Percentiles rank a stretch among this genome's conserved stretches.
Evolutionary conservation across 441 rosid genomes (phyloP).

Genomic region (Omphalea diandra): DNA sequence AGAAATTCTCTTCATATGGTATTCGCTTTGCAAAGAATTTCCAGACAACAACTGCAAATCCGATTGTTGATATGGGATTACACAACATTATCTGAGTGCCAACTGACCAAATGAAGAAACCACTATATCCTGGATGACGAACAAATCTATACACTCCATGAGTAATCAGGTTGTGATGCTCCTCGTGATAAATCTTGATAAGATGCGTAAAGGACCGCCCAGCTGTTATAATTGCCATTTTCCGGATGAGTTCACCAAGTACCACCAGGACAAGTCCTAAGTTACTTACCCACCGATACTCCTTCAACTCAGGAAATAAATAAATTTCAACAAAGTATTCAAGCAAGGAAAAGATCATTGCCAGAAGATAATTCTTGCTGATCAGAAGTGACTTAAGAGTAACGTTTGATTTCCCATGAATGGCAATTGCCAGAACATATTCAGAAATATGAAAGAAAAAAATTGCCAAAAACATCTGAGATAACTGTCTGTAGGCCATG

Average conservation of each 20-base stretch:
- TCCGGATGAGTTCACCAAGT: conserved; percentile 58
- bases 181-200: conserved; percentile 54
- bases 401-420: conserved; percentile 62
- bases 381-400: conserved; percentile 58
- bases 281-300: conserved; percentile 62
- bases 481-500: conserved; percentile 57
- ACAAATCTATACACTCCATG: conserved; percentile 54
- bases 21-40: conserved; percentile 57
- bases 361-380: conserved; percentile 56
- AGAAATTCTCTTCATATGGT: conserved; percentile 65
- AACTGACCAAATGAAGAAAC: conserved; percentile 73
- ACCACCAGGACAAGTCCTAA: conserved; percentile 58
- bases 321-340: conserved; percentile 56
- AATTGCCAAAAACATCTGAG: conserved; percentile 47
- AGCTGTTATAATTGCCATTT: conserved; percentile 65
- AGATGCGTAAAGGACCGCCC: conserved; percentile 69
- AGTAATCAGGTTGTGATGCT: conserved; percentile 63
- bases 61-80: conserved; percentile 59
- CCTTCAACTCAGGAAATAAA: conserved; percentile 60
- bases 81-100: conserved; percentile 84
- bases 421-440: conserved; percentile 47
- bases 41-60: conserved; percentile 59
- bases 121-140: conserved; percentile 77
- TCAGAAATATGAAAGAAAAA: conserved; percentile 71
- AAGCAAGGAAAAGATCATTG: conserved; percentile 53